Percentiles rank a stretch among this genome's conserved stretches.
Conservation (phyloP, 306 rosid species). For the Vigna mungo region DNA sequence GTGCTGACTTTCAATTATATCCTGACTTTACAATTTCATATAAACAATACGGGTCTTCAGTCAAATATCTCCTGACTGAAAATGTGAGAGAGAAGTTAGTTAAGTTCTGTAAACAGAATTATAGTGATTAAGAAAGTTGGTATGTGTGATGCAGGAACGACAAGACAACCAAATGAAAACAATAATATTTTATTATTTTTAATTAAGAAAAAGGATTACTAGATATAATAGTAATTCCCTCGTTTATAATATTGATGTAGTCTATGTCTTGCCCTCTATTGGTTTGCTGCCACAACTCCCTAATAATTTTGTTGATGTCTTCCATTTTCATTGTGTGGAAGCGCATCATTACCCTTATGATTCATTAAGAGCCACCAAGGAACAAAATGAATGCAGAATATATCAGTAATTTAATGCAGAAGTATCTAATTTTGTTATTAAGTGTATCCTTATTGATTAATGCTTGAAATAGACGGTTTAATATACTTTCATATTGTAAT, state of each 20-base stretch:
- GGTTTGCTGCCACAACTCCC: conserved; percentile 98
- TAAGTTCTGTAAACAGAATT: not conserved
- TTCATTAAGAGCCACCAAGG: conserved; percentile 13
- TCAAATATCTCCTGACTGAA: conserved; percentile 96
- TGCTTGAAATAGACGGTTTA: conserved; percentile 20
- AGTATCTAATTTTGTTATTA: conserved; percentile 11
- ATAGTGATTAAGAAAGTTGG: not conserved
- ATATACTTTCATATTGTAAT: conserved; percentile 5
- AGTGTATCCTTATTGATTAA: not conserved
- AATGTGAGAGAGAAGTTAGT: conserved; percentile 34
- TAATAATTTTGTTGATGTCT: conserved; percentile 93
- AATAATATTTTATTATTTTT: not conserved
- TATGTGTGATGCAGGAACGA: no score
- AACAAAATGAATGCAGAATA: conserved; percentile 20
- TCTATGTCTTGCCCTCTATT: conserved; percentile 98
- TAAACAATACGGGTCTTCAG: conserved; percentile 48
- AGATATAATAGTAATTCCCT: not conserved
- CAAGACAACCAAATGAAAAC: no score
- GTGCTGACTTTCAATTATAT: not conserved
- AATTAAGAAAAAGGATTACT: not conserved
- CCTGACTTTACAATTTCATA: not conserved
- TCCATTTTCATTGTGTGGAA: conserved; percentile 99
- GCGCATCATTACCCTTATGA: conserved; percentile 88
- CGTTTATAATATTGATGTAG: conserved; percentile 65
- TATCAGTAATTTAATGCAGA: conserved; percentile 13